Base-by-base conservation (phyloP, 177 flowering plant species). In the Vitis hybrid region DNA sequence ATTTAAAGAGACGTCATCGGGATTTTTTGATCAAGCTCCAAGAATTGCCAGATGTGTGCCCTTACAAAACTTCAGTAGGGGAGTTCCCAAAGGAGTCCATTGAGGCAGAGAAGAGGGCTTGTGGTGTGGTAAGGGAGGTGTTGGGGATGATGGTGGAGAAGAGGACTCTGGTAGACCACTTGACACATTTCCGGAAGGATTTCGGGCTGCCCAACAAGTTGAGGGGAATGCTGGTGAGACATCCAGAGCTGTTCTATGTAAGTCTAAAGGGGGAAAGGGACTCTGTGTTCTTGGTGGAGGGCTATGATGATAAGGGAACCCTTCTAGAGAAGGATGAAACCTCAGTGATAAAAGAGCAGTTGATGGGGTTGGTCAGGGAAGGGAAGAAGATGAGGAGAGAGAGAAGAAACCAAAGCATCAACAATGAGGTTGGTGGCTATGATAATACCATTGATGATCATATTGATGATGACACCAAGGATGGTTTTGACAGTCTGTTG, bases 161-260 rank as follows among this genome's bases (percentile, higher is more conserved):
- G 83, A 80, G 92, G 81, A 95, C 97, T 8, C 70, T 95, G 69
- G 78, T 93, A 30, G 97, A 93, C 76, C 99, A 93, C 65, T 75
- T 93, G 78, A 89, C 97, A 0, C 94, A 89, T 83, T 95, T 91
- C 73, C 80, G 94, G 76, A 88, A 83, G 75, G 99, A 93, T 3
- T 90, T 93, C 55, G 94, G 93, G 70, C 71, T 95, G 57, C 81
- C 98, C 13, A 95, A 95, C 71, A 91, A 83, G 83, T 58, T 89
- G 77, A 81, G 97, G 71, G 93, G 84, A 12, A 84, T 95, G 98
- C 69, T 95, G 60, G 81, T 91, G 75, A 87, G 98, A 78, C 99
- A 95, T 69, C 99, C 98, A 1, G 98, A 95, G 75, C 60, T 95
- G 81, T 95, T 95, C 64, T 95, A 95, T 78, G 89, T 95, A 70